Conservation (phyloP, 2,329 filamentous ascomycete genomes). For the Ophiostoma angusticollis region DNA sequence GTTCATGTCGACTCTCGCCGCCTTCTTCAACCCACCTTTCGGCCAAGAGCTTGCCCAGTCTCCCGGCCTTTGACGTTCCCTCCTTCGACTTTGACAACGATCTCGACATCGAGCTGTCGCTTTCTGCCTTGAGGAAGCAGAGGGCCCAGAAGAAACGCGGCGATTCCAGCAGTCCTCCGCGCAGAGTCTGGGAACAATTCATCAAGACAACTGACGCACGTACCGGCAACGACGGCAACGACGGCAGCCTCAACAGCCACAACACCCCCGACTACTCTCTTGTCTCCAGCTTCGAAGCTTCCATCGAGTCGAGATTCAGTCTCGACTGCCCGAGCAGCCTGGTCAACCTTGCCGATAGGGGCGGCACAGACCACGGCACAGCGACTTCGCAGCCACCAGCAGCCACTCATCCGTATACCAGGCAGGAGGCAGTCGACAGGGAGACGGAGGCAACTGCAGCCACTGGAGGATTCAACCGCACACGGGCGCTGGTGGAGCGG, state of each 20-base stretch:
- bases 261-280: background rate
- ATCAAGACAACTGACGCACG: background rate
- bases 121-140: background rate
- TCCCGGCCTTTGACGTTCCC: constrained; percentile 37
- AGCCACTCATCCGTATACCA: background rate
- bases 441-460: constrained; percentile 12
- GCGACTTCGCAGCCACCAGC: background rate
- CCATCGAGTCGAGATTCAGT: constrained; percentile 3
- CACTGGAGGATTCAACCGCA: constrained; percentile 25
- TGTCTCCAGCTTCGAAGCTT: constrained; percentile 1
- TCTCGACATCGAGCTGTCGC: constrained; percentile 30
- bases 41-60: constrained; percentile 24
- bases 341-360: too few species aligned
- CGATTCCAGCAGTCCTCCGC: background rate
- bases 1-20: constrained; percentile 2
- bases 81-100: constrained; percentile 38
- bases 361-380: too few species aligned
- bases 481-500: constrained; percentile 34
- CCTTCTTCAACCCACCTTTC: constrained; percentile 10
- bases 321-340: too few species aligned
- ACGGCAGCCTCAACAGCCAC: background rate
- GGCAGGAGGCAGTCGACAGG: constrained; percentile 1
- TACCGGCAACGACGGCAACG: background rate
- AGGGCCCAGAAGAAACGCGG: background rate
- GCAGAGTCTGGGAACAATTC: constrained; percentile 12